phyloP scores from a whole-genome alignment of 1,284 basidiomycete genomes.

The Athelia psychrophila region DNA sequence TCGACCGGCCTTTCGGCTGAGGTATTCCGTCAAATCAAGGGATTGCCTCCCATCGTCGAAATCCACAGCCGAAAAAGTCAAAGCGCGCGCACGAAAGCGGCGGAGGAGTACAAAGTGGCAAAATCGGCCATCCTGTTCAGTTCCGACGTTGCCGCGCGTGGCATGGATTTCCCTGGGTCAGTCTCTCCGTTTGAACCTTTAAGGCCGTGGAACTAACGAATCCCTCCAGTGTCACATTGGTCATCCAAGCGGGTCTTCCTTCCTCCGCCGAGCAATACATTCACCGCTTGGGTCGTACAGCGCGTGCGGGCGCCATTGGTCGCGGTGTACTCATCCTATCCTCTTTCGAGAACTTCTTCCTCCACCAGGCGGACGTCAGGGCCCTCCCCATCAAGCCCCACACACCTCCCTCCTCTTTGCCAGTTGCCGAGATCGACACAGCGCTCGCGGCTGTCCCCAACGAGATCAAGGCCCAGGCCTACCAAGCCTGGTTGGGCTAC shows the following conservation, averaged over 20 bases:
- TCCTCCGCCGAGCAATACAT: slow-evolving; percentile 82
- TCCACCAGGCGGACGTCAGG: slow-evolving; percentile 38
- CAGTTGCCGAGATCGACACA: slow-evolving; percentile 14
- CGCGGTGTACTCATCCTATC: slow-evolving; percentile 59
- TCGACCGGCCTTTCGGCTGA: slow-evolving; percentile 55
- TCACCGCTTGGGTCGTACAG: slow-evolving; percentile 90
- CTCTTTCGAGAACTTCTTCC: slow-evolving; percentile 53
- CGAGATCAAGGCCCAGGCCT: slow-evolving; percentile 48
- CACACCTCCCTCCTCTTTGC: slow-evolving; percentile 10
- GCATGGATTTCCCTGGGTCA: slow-evolving; percentile 83
- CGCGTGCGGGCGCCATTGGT: slow-evolving; percentile 76
- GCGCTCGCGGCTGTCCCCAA: slow-evolving; percentile 26
- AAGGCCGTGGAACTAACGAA: slow-evolving; percentile 35
- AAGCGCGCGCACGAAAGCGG: slow-evolving; percentile 39
- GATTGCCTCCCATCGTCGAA: slow-evolving; percentile 36
- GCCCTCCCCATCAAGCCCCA: slow-evolving; percentile 37
- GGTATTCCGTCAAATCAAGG: slow-evolving; percentile 34
- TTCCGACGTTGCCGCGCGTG: slow-evolving; percentile 90
- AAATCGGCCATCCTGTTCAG: slow-evolving; percentile 65
- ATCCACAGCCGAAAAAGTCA: slow-evolving; percentile 51
- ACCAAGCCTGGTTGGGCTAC: slow-evolving; percentile 58
- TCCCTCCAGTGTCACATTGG: slow-evolving; percentile 51
- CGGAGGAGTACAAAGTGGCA: slow-evolving; percentile 49
- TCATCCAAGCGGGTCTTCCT: slow-evolving; percentile 76
- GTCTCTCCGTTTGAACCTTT: slow-evolving; percentile 38